Conservation (phyloP, 2,329 filamentous ascomycete species). For the Trichophyton simii region DNA sequence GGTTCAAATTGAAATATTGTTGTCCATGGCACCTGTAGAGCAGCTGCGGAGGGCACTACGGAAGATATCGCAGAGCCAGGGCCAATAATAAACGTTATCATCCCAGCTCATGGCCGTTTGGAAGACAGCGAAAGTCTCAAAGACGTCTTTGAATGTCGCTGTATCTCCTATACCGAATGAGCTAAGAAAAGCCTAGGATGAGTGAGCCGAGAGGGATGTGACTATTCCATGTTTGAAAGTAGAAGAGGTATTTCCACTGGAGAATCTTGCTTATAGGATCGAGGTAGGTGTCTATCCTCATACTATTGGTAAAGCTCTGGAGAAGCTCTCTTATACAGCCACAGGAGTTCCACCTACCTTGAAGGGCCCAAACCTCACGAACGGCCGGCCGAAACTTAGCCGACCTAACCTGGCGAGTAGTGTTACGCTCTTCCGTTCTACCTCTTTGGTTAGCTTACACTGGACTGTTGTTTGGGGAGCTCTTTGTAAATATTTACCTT, state of each 20-base stretch:
- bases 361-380: not conserved
- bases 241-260: too few species aligned
- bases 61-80: slow-evolving; percentile 2
- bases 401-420: not conserved
- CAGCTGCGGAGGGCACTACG: not conserved
- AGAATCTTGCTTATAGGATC: not conserved
- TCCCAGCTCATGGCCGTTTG: not conserved
- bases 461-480: too few species aligned
- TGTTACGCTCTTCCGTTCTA: too few species aligned
- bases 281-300: too few species aligned
- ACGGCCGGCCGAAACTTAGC: not conserved
- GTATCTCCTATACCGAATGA: not conserved
- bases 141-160: not conserved
- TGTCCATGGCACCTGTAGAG: not conserved
- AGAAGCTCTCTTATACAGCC: not conserved
- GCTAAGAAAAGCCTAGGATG: not conserved
- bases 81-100: slow-evolving; percentile 7
- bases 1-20: not conserved
- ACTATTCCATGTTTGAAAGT: too few species aligned
- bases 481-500: not conserved
- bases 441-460: too few species aligned
- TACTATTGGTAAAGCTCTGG: not conserved
- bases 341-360: not conserved
- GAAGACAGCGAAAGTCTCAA: not conserved
- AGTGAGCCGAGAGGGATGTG: not conserved